Conservation (phyloP, 805 yeast genomes). For the Cyberlindnera amylophila region DNA sequence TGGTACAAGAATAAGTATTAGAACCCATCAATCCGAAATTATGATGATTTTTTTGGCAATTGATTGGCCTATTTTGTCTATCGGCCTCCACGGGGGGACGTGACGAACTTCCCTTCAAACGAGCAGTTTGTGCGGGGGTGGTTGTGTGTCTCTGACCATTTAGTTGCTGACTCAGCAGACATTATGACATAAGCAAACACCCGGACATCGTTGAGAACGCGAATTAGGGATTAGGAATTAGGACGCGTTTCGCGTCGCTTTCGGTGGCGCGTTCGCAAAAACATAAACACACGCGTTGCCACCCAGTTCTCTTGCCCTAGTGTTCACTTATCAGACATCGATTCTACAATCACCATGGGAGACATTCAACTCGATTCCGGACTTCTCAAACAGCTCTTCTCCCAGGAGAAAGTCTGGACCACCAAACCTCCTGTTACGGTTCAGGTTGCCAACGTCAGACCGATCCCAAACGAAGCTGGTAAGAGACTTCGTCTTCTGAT, state of each 20-base stretch:
- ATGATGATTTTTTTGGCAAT: neutral
- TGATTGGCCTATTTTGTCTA: neutral
- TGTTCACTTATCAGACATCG: neutral
- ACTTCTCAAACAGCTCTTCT: constrained; percentile 18
- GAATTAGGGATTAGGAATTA: too few relatives aligned
- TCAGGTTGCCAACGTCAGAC: constrained; percentile 35
- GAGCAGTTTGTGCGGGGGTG: neutral
- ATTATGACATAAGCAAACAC: too few relatives aligned
- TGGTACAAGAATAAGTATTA: too few relatives aligned
- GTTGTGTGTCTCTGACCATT: too few relatives aligned
- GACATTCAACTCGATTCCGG: constrained; percentile 17
- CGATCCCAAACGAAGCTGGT: constrained; percentile 37
- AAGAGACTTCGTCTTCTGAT: constrained; percentile 43
- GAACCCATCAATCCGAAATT: neutral
- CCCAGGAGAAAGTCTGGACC: constrained; percentile 20
- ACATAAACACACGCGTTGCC: constrained; percentile 8
- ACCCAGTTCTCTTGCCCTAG: constrained; percentile 1
- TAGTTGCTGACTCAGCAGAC: too few relatives aligned
- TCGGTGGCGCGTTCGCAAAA: neutral
- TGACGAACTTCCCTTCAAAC: constrained; percentile 5
- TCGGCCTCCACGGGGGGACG: neutral
- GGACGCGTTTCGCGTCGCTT: too few relatives aligned
- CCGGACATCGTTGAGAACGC: too few relatives aligned
- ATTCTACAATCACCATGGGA: constrained; percentile 4
- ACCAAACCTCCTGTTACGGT: constrained; percentile 29